Percentiles rank a stretch among this genome's conserved stretches.
Evolutionary conservation across 2,329 filamentous ascomycete genomes (phyloP).

Genomic region (Domatiomyces globalis): DNA sequence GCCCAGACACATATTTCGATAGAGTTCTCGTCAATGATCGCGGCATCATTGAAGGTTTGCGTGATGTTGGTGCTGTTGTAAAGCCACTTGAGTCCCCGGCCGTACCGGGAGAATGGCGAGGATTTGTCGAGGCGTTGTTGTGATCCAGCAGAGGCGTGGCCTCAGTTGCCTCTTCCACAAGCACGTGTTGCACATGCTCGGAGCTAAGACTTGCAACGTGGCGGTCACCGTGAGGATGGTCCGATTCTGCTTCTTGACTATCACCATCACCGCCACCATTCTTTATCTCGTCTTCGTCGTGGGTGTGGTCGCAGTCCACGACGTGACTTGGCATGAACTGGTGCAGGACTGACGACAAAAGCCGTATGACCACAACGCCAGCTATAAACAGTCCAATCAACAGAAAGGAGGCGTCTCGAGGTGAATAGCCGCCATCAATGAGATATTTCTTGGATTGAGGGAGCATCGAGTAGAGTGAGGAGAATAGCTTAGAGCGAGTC

Average conservation of each 20-base stretch:
- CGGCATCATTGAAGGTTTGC: slow-evolving; percentile 23
- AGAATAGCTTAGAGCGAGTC: slow-evolving; percentile 55
- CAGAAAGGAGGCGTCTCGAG: slow-evolving; percentile 46
- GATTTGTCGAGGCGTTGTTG: slow-evolving; percentile 4
- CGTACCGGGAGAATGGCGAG: slow-evolving; percentile 3
- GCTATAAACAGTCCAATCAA: slow-evolving; percentile 34
- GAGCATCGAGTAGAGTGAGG: slow-evolving; percentile 82
- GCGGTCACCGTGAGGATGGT: slow-evolving; percentile 16
- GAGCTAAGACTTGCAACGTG: slow-evolving; percentile 7
- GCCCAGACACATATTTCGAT: slow-evolving; percentile 35
- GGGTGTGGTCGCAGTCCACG: slow-evolving; percentile 33
- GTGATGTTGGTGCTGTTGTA: slow-evolving; percentile 11
- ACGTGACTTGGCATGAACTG: slow-evolving; percentile 36
- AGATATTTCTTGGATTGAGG: slow-evolving; percentile 74
- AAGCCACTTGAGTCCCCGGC: slow-evolving; percentile 3
- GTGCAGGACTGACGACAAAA: slow-evolving; percentile 33
- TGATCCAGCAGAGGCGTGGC: slow-evolving; percentile 17
- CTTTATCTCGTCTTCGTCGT: slow-evolving; percentile 26
- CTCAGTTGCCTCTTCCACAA: slow-evolving; percentile 9
- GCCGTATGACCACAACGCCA: slow-evolving; percentile 34
- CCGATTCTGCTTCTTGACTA: slow-evolving; percentile 5
- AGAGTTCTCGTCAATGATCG: slow-evolving; percentile 28
- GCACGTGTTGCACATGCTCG: neutral
- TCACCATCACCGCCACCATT: slow-evolving; percentile 16
- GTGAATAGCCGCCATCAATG: slow-evolving; percentile 49